These are phyloP conservation scores for Bremia lactucae DNA, from an alignment of 352 stramenopile genomes.

Conservation along the genomic window DNA sequence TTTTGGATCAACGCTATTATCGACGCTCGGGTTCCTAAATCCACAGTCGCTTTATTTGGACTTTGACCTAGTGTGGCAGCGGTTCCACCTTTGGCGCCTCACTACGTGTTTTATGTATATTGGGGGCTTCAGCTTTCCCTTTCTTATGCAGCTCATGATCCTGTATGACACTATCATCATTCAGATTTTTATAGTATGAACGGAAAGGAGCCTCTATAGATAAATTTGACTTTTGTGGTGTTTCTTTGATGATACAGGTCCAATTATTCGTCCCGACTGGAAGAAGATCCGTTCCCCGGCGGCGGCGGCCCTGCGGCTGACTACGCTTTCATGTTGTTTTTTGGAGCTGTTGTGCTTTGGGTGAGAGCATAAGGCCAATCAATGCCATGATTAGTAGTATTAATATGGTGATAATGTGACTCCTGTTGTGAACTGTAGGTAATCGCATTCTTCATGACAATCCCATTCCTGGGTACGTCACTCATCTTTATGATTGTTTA, in stretches of 20 bases:
- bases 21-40: constrained; percentile 69
- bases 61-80: constrained; percentile 77
- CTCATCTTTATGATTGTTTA: constrained; percentile 89
- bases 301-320: constrained; percentile 73
- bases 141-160: constrained; percentile 88
- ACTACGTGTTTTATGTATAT: constrained; percentile 85
- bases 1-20: constrained; percentile 74
- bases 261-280: constrained; percentile 77
- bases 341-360: constrained; percentile 64
- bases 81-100: constrained; percentile 85
- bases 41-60: constrained; percentile 77
- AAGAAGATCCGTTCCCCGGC: constrained; percentile 77
- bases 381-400: neutral
- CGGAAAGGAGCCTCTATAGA: neutral
- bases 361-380: constrained; percentile 28
- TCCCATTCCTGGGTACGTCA: constrained; percentile 74
- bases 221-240: neutral
- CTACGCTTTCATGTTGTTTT: constrained; percentile 87
- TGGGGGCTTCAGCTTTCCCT: constrained; percentile 79
- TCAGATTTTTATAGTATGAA: too few relatives aligned
- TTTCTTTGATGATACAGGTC: constrained; percentile 22
- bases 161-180: constrained; percentile 33
- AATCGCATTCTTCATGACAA: constrained; percentile 71
- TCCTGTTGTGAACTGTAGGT: constrained; percentile 28
- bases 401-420: neutral